Evolutionary conservation across 108 stramenopile species (phyloP), one percentile per base, ranked within the genome.

Genomic region (Poteriospumella lacustris): DNA sequence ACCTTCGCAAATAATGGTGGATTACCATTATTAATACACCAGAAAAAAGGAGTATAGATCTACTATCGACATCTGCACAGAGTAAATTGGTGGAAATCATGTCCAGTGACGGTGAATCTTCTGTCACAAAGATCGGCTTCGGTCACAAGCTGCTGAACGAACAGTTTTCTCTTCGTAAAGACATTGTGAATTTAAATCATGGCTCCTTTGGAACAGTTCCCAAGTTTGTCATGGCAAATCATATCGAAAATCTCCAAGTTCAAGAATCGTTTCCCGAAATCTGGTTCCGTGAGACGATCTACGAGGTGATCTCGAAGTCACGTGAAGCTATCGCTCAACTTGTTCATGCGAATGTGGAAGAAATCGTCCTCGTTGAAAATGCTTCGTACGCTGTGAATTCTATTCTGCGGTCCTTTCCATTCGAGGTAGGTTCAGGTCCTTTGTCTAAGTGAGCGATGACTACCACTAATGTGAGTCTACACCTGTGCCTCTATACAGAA

Each of bases 201-300:
- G 60, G 60, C 3, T 64, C 60, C 60, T 64, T 64, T 64, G 60
- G 60, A 12, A 34, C 60, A 5, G 60, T 64, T 5, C 60, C 60
- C 9, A 3, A 24, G 36, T 34, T 34, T 64, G 60, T 64, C 12
- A 33, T 33, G 15, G 31, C 3, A 5, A 5, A 19, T 24, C 60
- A 12, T 5, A 24, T 31, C 31, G 60, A 3, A 5, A 5, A 34
- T 31, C 31, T 64, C 31, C 31, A 31, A 3, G 29, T 34, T 5
- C 12, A 64, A 64, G 60, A 64, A 24, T 64, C 60, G 3, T 33
- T 31, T 24, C 60, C 60, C 33, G 60, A 64, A 5, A 24, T 3
- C 5, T 64, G 60, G 60, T 64, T 64, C 36, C 60, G 60, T 64
- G 60, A 64, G 60, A 3, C 12, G 9, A 34, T 34, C 36, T 64